Conservation (phyloP, 2,329 filamentous ascomycete genomes). For the Tolypocladium cylindrosporum region DNA sequence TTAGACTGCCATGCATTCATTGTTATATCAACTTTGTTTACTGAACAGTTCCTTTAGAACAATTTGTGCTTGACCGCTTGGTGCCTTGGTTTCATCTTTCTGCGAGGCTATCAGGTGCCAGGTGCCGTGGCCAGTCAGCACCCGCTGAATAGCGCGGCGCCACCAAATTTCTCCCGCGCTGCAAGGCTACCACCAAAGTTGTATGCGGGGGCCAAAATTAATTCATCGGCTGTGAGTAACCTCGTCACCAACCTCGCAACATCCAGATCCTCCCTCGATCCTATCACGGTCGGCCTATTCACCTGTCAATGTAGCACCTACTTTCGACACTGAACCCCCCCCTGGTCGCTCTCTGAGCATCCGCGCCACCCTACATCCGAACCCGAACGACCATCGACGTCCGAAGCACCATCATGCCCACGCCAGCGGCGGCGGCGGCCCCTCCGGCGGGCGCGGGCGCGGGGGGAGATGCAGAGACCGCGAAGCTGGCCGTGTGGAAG, state of each 20-base stretch:
- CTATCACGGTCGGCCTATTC: not conserved
- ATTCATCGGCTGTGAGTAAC: not conserved
- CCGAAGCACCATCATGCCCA: constrained; percentile 13
- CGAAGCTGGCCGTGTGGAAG: constrained; percentile 42
- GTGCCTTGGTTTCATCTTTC: not conserved
- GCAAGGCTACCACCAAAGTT: not conserved
- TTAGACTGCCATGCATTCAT: not conserved
- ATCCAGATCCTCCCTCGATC: not conserved
- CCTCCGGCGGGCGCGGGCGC: constrained; percentile 11
- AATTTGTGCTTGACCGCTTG: not conserved
- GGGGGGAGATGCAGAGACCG: constrained; percentile 20
- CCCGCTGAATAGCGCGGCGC: not conserved
- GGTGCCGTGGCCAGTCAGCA: not conserved
- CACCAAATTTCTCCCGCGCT: not conserved
- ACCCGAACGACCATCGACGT: not conserved
- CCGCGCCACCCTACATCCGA: not conserved
- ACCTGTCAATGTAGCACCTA: not conserved
- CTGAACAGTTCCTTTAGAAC: not conserved
- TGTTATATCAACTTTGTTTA: not conserved
- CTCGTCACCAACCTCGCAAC: constrained; percentile 1
- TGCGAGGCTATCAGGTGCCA: not conserved
- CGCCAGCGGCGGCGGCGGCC: constrained; percentile 13
- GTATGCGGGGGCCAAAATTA: not conserved
- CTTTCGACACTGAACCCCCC: not conserved
- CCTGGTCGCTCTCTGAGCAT: not conserved